These are phyloP conservation scores for Geotrichum australiense DNA, from an alignment of 1,139 yeast genomes.

Conservation along the genomic window DNA sequence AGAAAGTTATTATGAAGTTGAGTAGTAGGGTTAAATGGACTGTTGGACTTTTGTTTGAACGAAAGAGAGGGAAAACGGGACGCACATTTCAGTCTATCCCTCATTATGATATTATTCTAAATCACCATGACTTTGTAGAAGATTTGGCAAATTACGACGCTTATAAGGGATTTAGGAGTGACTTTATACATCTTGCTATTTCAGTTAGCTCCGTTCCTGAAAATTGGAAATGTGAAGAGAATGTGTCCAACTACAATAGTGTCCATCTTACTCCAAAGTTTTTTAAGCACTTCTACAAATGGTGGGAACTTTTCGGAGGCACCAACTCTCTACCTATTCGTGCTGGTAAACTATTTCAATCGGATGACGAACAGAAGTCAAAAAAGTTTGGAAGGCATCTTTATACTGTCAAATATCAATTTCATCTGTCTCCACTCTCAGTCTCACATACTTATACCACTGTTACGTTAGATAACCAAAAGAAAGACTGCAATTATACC, in stretches of 20 bases:
- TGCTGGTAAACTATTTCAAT: conserved; percentile 60
- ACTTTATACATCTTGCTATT: conserved; percentile 72
- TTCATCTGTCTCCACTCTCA: conserved; percentile 65
- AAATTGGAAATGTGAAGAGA: conserved; percentile 24
- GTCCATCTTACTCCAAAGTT: conserved; percentile 70
- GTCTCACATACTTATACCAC: conserved; percentile 67
- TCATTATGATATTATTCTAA: conserved; percentile 61
- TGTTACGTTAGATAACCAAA: conserved; percentile 38
- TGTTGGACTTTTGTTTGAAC: conserved; percentile 44
- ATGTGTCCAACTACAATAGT: conserved; percentile 47
- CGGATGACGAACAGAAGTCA: conserved; percentile 37
- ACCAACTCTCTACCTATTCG: conserved; percentile 69
- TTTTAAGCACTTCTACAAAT: conserved; percentile 58
- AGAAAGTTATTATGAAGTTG: conserved; percentile 49
- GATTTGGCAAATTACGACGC: conserved; percentile 55
- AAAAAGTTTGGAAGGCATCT: conserved; percentile 69
- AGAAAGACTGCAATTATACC: conserved; percentile 45
- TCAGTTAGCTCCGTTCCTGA: conserved; percentile 47
- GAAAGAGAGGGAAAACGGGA: conserved; percentile 30
- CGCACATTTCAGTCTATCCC: conserved; percentile 54
- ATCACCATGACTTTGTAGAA: conserved; percentile 54
- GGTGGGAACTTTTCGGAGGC: conserved; percentile 80
- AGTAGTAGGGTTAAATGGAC: conserved; percentile 46
- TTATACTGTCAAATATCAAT: conserved; percentile 72
- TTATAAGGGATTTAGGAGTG: conserved; percentile 69